phyloP scores from a whole-genome alignment of 23 red algal species.

The Gracilaria gracilis region DNA sequence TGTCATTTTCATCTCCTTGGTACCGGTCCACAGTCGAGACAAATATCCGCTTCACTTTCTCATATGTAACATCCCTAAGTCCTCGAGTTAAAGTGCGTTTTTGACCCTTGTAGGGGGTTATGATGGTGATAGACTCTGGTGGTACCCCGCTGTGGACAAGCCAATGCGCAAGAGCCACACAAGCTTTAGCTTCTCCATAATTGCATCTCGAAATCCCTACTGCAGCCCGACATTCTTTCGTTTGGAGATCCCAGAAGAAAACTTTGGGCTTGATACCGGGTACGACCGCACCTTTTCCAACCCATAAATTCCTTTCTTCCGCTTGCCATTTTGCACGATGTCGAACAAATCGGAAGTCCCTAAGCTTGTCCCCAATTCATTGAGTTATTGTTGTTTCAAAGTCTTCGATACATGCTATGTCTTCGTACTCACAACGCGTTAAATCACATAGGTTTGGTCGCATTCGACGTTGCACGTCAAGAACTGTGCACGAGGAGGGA shows the following conservation, averaged over 20 bases:
- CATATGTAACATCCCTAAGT: background rate
- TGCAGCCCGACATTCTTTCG: conserved; percentile 51
- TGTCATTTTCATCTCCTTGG: conserved; percentile 77
- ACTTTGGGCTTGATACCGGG: conserved; percentile 40
- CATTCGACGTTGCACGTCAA: conserved; percentile 62
- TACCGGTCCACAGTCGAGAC: conserved; percentile 67
- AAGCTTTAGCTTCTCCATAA: conserved; percentile 38
- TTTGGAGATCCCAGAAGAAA: conserved; percentile 68
- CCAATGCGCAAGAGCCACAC: conserved; percentile 30
- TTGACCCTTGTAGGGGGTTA: conserved; percentile 73
- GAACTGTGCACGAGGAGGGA: conserved; percentile 34
- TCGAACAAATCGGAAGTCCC: background rate
- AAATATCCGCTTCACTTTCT: background rate
- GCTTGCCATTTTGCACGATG: background rate
- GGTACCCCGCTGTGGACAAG: conserved; percentile 53
- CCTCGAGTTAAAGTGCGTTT: conserved; percentile 3
- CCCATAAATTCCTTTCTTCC: conserved; percentile 34
- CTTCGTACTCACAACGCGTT: conserved; percentile 58
- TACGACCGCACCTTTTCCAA: conserved; percentile 31
- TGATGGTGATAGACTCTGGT: conserved; percentile 33
- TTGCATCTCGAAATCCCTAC: conserved; percentile 61
- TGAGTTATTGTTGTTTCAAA: conserved; percentile 40
- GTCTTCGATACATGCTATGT: conserved; percentile 57
- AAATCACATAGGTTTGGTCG: conserved; percentile 45
- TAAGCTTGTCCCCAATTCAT: conserved; percentile 37